Evolutionary conservation across 495 filamentous ascomycete species (phyloP), one percentile per base, ranked within the genome.

Genomic region (Hypoxylon perforatum): DNA sequence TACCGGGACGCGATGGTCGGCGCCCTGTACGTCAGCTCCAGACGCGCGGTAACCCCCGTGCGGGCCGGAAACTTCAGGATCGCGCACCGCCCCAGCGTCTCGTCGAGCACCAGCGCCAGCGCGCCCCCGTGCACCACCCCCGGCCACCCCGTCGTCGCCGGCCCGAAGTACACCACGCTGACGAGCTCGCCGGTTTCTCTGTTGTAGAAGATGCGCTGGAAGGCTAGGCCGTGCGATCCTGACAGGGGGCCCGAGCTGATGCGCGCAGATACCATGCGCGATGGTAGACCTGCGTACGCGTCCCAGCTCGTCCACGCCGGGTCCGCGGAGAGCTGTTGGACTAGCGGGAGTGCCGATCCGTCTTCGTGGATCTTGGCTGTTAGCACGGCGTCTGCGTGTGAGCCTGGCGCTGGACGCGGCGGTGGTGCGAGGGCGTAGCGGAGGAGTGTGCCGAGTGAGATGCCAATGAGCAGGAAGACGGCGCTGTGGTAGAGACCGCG

Each of bases 121-220:
- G 83, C 81, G 15, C 92, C 92, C 15, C 92, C 92, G 76, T 96
- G 92, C 51, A 90, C 86, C 18, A 92, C 78, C 1, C 84, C 85
- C n/a, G 91, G 91, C 90, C 90, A 94, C 1, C 92, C 91, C 30
- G 86, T 78, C 18, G 88, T 70, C 12, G 80, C 85, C 0, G 72
- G 45, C 28, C 92, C 92, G 39, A 94, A 84, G 72, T 78, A 90
- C 15, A 93, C 78, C 14, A 94, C 77, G 14, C 60, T 74, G 4
- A 82, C 56, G 9, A 77, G 51, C 65, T 84, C 80, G 23, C 81
- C 80, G 0, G 80, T 77, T 3, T 11, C 25, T 7, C 61, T 30
- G 67, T 82, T 75, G 70, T 77, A 62, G 41, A 77, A 86, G 36
- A 85, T 59, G n/a, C 82, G 74, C 74, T 84, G 81, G 71, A 78